Percentiles rank a stretch among this genome's conserved stretches.
phyloP scores from a whole-genome alignment of 768 basidiomycete species.

The Mrakia blollopis region DNA sequence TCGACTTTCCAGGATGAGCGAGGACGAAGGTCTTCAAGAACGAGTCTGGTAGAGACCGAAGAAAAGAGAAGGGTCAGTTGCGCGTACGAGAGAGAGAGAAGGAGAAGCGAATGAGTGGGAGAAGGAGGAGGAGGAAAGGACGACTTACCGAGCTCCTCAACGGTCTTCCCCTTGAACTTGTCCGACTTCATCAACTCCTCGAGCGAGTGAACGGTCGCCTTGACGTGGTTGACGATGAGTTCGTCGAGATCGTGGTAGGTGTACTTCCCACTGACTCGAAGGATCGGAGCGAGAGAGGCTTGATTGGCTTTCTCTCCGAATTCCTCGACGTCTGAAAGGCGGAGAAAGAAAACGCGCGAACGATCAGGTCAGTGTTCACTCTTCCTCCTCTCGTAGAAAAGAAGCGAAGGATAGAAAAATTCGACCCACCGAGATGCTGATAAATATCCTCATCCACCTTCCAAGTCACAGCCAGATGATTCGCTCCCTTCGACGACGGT shows the following conservation, averaged over 20 bases:
- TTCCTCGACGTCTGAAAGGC: conserved; percentile 45
- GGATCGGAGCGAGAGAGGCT: conserved; percentile 43
- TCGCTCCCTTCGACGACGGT: conserved; percentile 85
- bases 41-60: conserved; percentile 54
- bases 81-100: conserved; percentile 1
- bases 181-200: conserved; percentile 94
- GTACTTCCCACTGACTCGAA: conserved; percentile 52
- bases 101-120: not conserved
- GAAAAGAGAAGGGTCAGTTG: conserved; percentile 13
- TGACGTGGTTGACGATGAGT: conserved; percentile 91
- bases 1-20: conserved; percentile 88
- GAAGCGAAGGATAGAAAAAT: not conserved
- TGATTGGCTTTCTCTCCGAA: conserved; percentile 46
- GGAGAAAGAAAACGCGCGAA: not conserved
- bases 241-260: conserved; percentile 92
- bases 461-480: conserved; percentile 97
- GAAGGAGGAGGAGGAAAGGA: too few species aligned
- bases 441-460: conserved; percentile 94
- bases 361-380: too few species aligned
- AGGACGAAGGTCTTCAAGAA: conserved; percentile 84
- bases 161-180: conserved; percentile 81
- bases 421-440: conserved; percentile 81
- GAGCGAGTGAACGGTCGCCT: conserved; percentile 84
- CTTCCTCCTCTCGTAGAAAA: too few species aligned
- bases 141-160: conserved; percentile 80